A percentile compares a stretch with the other conserved stretches of the same genome.
Evolutionary conservation across 495 filamentous ascomycete species (phyloP).

Genomic region (Penicillium fimorum): DNA sequence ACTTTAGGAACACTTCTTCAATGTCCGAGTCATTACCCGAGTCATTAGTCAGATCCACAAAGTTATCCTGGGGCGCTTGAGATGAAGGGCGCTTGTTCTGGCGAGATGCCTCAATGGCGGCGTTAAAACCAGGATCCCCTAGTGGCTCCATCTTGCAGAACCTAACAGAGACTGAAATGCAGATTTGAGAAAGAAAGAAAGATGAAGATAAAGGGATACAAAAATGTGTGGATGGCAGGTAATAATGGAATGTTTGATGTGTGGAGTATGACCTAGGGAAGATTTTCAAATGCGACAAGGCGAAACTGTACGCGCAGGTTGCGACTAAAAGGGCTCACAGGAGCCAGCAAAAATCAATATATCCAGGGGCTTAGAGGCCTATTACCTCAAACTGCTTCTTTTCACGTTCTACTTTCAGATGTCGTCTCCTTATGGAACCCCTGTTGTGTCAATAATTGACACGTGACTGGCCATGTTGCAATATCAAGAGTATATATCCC

Average conservation of each 20-base stretch:
- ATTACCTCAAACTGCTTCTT: not conserved
- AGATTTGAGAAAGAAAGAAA: not conserved
- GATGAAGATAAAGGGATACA: not conserved
- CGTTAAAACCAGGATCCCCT: conserved; percentile 22
- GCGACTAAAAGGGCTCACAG: not conserved
- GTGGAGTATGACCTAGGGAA: not conserved
- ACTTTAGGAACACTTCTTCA: conserved; percentile 32
- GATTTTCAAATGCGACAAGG: not conserved
- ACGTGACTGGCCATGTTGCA: conserved; percentile 8
- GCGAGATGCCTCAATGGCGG: conserved; percentile 52
- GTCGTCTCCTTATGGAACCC: conserved; percentile 9
- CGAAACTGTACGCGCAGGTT: not conserved
- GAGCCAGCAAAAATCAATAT: not conserved
- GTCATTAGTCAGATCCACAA: conserved; percentile 43
- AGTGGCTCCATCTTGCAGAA: conserved; percentile 2
- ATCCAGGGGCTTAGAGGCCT: not conserved
- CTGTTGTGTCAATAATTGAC: conserved; percentile 13
- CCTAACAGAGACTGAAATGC: not conserved
- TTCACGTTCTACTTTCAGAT: not conserved
- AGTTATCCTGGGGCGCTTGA: not conserved
- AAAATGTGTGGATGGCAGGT: not conserved
- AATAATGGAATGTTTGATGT: not conserved
- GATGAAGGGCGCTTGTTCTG: not conserved
- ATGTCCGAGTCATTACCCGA: conserved; percentile 34
- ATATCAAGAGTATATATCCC: conserved; percentile 1